Evolutionary conservation across 768 basidiomycete genomes (phyloP), one percentile per base, ranked within the genome.

Genomic region (Leccinum longicurvipes): DNA sequence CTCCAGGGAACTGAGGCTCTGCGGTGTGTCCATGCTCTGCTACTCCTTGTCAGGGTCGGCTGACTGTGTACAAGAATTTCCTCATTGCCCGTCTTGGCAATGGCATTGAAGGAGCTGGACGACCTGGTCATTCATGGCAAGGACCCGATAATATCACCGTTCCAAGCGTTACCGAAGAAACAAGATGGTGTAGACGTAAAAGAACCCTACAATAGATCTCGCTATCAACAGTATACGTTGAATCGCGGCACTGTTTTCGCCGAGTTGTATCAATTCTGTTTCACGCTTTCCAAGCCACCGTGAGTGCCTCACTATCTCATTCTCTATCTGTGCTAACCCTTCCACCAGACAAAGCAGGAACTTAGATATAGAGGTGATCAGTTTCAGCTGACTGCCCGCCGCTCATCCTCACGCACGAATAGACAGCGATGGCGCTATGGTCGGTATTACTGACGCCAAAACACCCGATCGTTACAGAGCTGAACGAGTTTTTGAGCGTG

Each of bases 351-450:
- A 82, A 67, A 82, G 83, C 19, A 80, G 84, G 60, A 91, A 89
- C 66, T 83, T 91, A 58, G 89, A 91, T 50, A 88, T 92, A 78
- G 89, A 92, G 74, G 89, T 88, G 58, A 63, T 75, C 62, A 21
- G n/a, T 4, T 45, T 42, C 6, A n/a, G 14, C 12, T 44, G 23
- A 19, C 24, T 6, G 28, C 39, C 41, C 36, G 21, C 42, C 5
- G 3, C 36, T 12, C 28, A 15, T 31, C 19, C 60, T 55, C 28
- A 60, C 23, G 8, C 17, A 53, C 17, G 21, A 34, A 28, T 55
- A 91, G 85, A 89, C 84, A 24, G 84, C 89, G 8, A 72, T 76
- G 17, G 86, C 89, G 0, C 76, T 92, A 41, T 91, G 90, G 88
- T 79, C 82, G n/a, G 86, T 91, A 15, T 74, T 88, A 44, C 73